Evolutionary conservation across 345 rosid species (phyloP), one percentile per base, ranked within the genome.

Genomic region (Anacardium occidentale): DNA sequence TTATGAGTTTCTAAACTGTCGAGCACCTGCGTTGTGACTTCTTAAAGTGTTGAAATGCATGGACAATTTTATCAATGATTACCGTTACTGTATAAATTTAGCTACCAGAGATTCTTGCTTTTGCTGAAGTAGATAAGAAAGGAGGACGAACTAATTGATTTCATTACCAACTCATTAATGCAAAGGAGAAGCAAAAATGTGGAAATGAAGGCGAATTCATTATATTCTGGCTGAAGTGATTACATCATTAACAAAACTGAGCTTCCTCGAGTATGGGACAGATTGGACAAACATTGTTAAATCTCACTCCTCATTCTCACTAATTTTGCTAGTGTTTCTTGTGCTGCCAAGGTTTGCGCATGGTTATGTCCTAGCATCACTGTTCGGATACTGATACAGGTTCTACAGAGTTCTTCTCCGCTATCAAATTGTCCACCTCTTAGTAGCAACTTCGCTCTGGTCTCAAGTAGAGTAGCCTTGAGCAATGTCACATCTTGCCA

Each of bases 231-330:
- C 59, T 61, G 13, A 55, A 32, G 22, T 76, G 53, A 52, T 54
- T 62, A 74, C 82, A 70, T 29, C 29, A 69, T 69, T 26, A 80
- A 70, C 80, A 80, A 78, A 81, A 78, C 78, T 78, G 72, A 72
- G 74, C 73, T 77, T 68, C 63, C 47, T 7, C 44, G 15, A 4
- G 32, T 8, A n/a, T 52, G 44, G 62, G 15, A 52, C 55, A 64
- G 18, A 58, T 29, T 60, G 11, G 14, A 63, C 2, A 29, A 34
- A 53, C 6, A 25, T 4, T 26, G 9, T 87, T 80, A 91, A 71
- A 90, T 85, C 83, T 94, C 91, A 85, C 94, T 90, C 76, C 97
- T 86, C 97, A 90, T 89, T 81, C 95, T 88, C 70, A 92, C 98
- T 47, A 91, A 76, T 76, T 88, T 91, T 47, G 95, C 90, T 20